These are phyloP conservation scores for Nephelium lappaceum DNA, from an alignment of 345 rosid species.

Conservation along the genomic window DNA sequence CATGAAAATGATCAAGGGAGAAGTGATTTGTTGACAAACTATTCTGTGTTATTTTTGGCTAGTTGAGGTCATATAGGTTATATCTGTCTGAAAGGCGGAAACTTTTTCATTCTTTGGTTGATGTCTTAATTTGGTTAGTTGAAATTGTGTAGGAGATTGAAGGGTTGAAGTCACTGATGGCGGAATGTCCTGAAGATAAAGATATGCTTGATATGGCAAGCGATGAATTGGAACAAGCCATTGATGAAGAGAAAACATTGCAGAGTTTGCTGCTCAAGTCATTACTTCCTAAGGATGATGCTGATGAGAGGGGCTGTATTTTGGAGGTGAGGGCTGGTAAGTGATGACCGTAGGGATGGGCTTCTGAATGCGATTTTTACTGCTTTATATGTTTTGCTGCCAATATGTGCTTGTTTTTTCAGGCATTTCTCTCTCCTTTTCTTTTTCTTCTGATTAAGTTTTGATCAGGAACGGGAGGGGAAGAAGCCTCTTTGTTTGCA, in stretches of 20 bases:
- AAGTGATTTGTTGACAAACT: neutral
- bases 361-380: neutral
- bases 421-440: slow-evolving; percentile 1
- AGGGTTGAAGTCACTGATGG: slow-evolving; percentile 66
- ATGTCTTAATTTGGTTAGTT: slow-evolving; percentile 10
- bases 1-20: slow-evolving; percentile 4
- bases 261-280: slow-evolving; percentile 74
- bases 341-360: neutral
- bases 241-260: slow-evolving; percentile 69
- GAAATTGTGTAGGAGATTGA: slow-evolving; percentile 61
- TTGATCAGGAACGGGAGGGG: slow-evolving; percentile 83
- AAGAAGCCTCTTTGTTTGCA: slow-evolving; percentile 97
- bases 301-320: slow-evolving; percentile 94
- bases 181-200: slow-evolving; percentile 66
- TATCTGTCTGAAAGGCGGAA: neutral
- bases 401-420: neutral
- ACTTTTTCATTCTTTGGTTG: neutral
- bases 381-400: neutral
- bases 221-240: slow-evolving; percentile 61
- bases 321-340: slow-evolving; percentile 99
- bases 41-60: neutral
- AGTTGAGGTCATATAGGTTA: neutral
- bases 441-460: slow-evolving; percentile 20
- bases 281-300: slow-evolving; percentile 95
- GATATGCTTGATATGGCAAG: slow-evolving; percentile 81